Base-by-base conservation (phyloP, 2,329 filamentous ascomycete species). In the Diplodia seriata region DNA sequence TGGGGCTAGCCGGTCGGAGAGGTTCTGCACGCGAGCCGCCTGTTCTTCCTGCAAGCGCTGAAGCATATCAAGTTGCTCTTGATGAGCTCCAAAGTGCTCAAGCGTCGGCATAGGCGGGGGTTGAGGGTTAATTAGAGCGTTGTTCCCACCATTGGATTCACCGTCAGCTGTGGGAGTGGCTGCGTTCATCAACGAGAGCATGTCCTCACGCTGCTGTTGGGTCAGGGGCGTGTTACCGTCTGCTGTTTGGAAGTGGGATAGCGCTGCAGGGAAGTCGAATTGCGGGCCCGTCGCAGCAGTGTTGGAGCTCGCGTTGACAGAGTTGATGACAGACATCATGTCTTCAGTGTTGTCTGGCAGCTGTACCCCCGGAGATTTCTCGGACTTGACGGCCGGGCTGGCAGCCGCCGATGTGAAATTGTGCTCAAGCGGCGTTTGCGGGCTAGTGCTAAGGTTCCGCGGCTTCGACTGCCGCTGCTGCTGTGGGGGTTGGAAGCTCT, bases 31-130 rank as follows among this genome's bases (percentile, higher is more conserved):
- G 59, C 91, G 90, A 57, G 85, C 85, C 69, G 91, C 89, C 74
- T 97, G 93, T 69, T 94, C 89, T 29, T 88, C 87, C 75, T 96
- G 92, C 73, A 97, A 83, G 53, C 89, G 90, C 70, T 92, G 88
- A 2, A 98, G 84, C 36, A 91, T 86, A 63, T 95, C 91, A 33
- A 97, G 86, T 70, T 97, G 91, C 15, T 90, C 84, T 70, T 90
- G 86, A 4, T 90, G 94, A 69, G 86, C 86, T 55, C 85, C 86
- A 70, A 95, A 86, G 49, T 89, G 85, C 62, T 86, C 84, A 23
- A 92, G 81, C 15, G 83, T 81, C 0, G 85, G 84, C 79, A 87
- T 84, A 1, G 83, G 79, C 0, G 86, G 86, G 0, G 86, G 77
- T 14, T 79, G 82, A 3, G 86, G 86, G 18, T 83, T 85, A 54